Evolutionary conservation across 2,329 filamentous ascomycete genomes (phyloP).

Genomic region (Phaeophleospora eucalypticola): DNA sequence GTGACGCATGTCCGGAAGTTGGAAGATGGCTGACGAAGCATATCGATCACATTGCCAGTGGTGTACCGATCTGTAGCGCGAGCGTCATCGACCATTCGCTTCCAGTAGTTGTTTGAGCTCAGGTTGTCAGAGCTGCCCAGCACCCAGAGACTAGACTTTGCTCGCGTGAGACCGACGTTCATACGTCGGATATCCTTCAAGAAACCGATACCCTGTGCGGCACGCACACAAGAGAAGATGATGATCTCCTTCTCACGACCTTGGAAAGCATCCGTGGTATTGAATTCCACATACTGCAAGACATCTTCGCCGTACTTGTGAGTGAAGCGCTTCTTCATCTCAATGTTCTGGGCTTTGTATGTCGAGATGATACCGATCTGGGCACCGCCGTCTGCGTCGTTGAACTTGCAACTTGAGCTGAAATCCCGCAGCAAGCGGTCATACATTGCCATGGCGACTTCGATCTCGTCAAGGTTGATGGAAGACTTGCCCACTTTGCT

Average conservation of each 20-base stretch:
- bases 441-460: conserved; percentile 81
- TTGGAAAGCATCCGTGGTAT: conserved; percentile 97
- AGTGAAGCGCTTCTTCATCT: conserved; percentile 72
- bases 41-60: conserved; percentile 55
- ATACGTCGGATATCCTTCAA: conserved; percentile 97
- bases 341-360: conserved; percentile 87
- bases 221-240: conserved; percentile 97
- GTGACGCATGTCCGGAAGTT: conserved; percentile 31
- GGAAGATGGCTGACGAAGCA: conserved; percentile 53
- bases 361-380: conserved; percentile 97
- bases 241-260: conserved; percentile 96
- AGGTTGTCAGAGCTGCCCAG: conserved; percentile 87
- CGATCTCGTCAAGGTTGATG: conserved; percentile 81
- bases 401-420: conserved; percentile 41
- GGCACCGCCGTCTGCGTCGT: conserved; percentile 57
- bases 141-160: conserved; percentile 95
- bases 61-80: conserved; percentile 72
- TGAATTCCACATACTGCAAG: conserved; percentile 83
- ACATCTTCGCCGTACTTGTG: conserved; percentile 70
- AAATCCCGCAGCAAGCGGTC: conserved; percentile 71
- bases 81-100: conserved; percentile 77
- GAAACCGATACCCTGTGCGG: conserved; percentile 92
- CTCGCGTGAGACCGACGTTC: conserved; percentile 97
- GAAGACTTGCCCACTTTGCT: conserved; percentile 85
- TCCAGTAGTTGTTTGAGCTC: conserved; percentile 86